Conservation (phyloP, 2,329 filamentous ascomycete genomes). For the Setomelanomma holmii region DNA sequence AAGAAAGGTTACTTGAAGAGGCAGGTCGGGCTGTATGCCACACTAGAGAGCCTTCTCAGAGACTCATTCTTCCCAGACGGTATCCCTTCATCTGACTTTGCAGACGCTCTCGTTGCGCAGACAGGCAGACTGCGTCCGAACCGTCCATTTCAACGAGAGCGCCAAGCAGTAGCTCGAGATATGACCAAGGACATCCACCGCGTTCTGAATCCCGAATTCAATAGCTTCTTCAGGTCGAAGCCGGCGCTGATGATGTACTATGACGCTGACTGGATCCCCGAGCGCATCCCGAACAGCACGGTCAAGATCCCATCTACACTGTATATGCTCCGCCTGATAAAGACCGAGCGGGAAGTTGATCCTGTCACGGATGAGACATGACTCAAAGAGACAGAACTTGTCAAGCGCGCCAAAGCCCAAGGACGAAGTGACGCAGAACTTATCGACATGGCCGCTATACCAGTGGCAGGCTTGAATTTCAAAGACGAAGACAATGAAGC, state of each 20-base stretch:
- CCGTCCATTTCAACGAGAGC: conserved; percentile 6
- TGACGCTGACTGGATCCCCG: conserved; percentile 22
- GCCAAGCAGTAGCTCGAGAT: conserved; percentile 10
- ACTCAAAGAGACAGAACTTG: conserved; percentile 17
- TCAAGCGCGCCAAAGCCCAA: conserved; percentile 15
- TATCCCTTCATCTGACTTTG: conserved; percentile 9
- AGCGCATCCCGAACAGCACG: conserved; percentile 19
- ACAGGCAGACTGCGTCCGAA: conserved; percentile 1
- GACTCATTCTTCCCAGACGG: conserved; percentile 21
- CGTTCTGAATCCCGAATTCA: conserved; percentile 15
- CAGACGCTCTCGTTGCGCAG: conserved; percentile 7
- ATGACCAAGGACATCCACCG: conserved; percentile 11
- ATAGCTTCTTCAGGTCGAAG: conserved; percentile 15
- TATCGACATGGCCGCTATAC: conserved; percentile 14
- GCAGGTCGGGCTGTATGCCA: conserved; percentile 43
- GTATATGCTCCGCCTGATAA: conserved; percentile 12
- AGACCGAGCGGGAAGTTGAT: conserved; percentile 10
- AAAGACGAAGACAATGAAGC: conserved; percentile 3
- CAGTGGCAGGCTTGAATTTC: background rate
- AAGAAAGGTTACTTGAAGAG: conserved; percentile 50
- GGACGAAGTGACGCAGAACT: conserved; percentile 12
- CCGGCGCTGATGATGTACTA: conserved; percentile 21
- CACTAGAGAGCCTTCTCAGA: conserved; percentile 25
- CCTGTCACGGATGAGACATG: conserved; percentile 9
- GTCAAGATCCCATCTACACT: conserved; percentile 16